A percentile compares a stretch with the other conserved stretches of the same genome.
Evolutionary conservation across 305 asterid genomes (phyloP).

Genomic region (Fraxinus greggii): DNA sequence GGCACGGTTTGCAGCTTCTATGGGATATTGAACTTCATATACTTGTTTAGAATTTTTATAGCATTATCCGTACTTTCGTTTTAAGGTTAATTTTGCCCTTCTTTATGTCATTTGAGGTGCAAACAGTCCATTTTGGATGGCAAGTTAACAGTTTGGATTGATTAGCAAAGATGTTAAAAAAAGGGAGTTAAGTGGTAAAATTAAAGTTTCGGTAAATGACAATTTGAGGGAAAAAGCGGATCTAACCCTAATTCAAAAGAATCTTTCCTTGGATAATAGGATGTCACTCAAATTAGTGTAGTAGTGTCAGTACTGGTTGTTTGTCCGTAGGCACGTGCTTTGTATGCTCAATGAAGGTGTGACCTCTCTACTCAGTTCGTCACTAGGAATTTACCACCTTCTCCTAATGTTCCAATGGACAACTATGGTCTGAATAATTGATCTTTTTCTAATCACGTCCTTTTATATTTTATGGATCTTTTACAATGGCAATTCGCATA

Average conservation of each 20-base stretch:
- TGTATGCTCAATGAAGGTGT: neutral
- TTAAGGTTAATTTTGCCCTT: neutral
- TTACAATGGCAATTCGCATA: neutral
- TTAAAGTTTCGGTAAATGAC: neutral
- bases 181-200: neutral
- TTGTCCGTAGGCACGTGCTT: neutral
- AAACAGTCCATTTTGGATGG: neutral
- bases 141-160: neutral
- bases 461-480: neutral
- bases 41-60: neutral
- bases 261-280: neutral
- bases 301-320: neutral
- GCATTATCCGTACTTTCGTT: neutral
- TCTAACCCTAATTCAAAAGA: neutral
- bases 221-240: neutral
- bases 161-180: neutral
- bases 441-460: neutral
- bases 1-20: neutral
- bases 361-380: neutral
- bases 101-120: neutral
- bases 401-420: neutral
- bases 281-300: neutral
- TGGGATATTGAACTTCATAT: neutral
- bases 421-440: neutral
- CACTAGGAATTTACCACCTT: neutral